Base-by-base conservation (phyloP, 257 asterid genomes). In the Vinca minor region DNA sequence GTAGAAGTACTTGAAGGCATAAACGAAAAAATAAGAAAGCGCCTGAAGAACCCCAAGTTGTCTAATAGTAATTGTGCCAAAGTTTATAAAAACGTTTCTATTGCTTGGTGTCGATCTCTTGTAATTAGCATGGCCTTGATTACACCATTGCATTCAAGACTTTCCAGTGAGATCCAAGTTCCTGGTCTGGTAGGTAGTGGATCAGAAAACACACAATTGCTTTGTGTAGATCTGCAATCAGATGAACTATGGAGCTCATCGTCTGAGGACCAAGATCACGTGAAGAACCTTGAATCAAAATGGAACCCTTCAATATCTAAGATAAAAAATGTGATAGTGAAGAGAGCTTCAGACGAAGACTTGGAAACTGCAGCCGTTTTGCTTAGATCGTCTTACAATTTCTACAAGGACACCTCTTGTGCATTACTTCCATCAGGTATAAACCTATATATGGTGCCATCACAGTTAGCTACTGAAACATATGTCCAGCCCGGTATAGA, bases 41-140 rank as follows among this genome's bases (percentile, higher is more conserved):
- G 98, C 36, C 63, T 92, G 76, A 92, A 92, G 95, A 92, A 92
- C 82, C 97, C 97, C 44, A 89, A 92, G 79, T 71, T 89, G 81
- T 85, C 98, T 4, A 89, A 82, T 66, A 82, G 95, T 69, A 78
- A 77, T 80, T 78, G 76, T 21, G 85, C 95, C 36, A 87, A 79
- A 82, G 85, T 89, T 63, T 87, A 87, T 64, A 87, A 85, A 74
- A 93, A 80, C 57, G 95, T 92, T 58, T 92, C 95, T 46, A 84
- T 91, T 69, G 95, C 98, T 77, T 92, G 98, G 98, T 92, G 98
- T 72, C 83, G 95, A 71, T 82, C 98, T 57, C 96, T 92, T 38
- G 98, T 92, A 65, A 84, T 92, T 49, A 87, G 88, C 83, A 87
- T 92, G 98, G 96, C 94, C 58, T 67, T 87, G 68, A 74, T 89